These are phyloP conservation scores for Zopfochytrium polystomum DNA, from an alignment of 371 early-diverging fungal genomes.

Conservation along the genomic window DNA sequence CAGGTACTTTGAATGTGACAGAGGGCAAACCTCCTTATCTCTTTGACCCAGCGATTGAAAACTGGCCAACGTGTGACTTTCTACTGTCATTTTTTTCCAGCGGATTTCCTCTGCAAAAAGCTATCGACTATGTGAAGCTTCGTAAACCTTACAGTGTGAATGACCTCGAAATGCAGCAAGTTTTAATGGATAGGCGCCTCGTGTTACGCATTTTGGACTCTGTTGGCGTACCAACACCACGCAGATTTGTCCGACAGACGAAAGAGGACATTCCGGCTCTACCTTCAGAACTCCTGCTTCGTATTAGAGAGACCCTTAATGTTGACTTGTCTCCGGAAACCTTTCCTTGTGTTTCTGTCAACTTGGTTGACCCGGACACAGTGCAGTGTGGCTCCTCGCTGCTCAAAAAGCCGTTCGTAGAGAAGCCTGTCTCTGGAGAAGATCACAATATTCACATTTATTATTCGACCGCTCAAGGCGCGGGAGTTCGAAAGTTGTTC, in stretches of 20 bases:
- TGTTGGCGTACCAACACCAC: conserved; percentile 85
- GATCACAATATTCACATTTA: conserved; percentile 97
- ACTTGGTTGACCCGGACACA: conserved; percentile 67
- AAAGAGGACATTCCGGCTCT: conserved; percentile 17
- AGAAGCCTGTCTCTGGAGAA: conserved; percentile 96
- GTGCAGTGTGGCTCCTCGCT: conserved; percentile 65
- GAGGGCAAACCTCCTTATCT: background rate
- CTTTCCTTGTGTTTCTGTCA: conserved; percentile 34
- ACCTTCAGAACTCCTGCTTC: conserved; percentile 49
- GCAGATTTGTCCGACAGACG: conserved; percentile 56
- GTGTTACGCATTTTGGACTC: conserved; percentile 82
- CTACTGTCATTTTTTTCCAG: conserved; percentile 94
- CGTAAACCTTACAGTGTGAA: conserved; percentile 88
- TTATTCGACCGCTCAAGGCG: conserved; percentile 78
- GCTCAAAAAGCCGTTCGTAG: conserved; percentile 93
- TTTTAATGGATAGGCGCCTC: conserved; percentile 86
- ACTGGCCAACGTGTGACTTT: conserved; percentile 96
- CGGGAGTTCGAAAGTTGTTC: conserved; percentile 88
- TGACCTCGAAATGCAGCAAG: conserved; percentile 83
- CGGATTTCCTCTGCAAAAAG: conserved; percentile 94
- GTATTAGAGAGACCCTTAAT: conserved; percentile 32
- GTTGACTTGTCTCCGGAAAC: conserved; percentile 48
- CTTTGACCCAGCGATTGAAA: conserved; percentile 56
- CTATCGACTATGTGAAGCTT: conserved; percentile 80
- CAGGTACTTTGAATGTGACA: background rate